These are phyloP conservation scores for Ophiocordyceps camponoti-floridani DNA, from an alignment of 2,329 filamentous ascomycete genomes.

Conservation along the genomic window DNA sequence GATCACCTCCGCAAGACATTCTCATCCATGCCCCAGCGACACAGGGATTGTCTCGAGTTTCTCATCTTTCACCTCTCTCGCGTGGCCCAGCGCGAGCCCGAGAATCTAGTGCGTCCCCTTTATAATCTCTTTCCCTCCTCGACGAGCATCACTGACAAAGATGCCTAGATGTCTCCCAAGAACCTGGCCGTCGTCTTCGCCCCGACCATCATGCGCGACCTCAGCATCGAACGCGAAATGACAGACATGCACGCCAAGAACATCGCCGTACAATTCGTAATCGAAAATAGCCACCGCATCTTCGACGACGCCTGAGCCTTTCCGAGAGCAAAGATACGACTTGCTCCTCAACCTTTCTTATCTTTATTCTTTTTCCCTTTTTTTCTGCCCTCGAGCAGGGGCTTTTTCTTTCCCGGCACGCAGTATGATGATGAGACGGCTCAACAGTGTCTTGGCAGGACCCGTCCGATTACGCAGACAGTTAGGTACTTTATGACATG, in stretches of 20 bases:
- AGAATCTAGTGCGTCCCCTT: constrained; percentile 51
- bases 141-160: constrained; percentile 4
- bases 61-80: constrained; percentile 83
- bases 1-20: constrained; percentile 56
- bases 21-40: constrained; percentile 60
- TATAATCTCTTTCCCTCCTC: not conserved
- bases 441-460: too few relatives aligned
- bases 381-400: too few relatives aligned
- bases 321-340: too few relatives aligned
- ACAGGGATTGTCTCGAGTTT: constrained; percentile 82
- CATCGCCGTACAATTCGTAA: constrained; percentile 75
- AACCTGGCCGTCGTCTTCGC: constrained; percentile 96
- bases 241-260: constrained; percentile 92
- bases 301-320: constrained; percentile 40
- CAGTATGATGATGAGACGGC: too few relatives aligned
- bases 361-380: too few relatives aligned
- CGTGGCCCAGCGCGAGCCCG: constrained; percentile 63
- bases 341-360: too few relatives aligned
- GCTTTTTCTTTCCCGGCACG: too few relatives aligned
- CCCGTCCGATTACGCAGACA: too few relatives aligned
- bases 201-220: constrained; percentile 88
- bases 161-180: constrained; percentile 69
- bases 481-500: too few relatives aligned
- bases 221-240: constrained; percentile 83
- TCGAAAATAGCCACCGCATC: constrained; percentile 74